Percentiles rank a stretch among this genome's conserved stretches.
Conservation (phyloP, 225 moss, liverwort and hornwort genomes). For the Asterella californica region DNA sequence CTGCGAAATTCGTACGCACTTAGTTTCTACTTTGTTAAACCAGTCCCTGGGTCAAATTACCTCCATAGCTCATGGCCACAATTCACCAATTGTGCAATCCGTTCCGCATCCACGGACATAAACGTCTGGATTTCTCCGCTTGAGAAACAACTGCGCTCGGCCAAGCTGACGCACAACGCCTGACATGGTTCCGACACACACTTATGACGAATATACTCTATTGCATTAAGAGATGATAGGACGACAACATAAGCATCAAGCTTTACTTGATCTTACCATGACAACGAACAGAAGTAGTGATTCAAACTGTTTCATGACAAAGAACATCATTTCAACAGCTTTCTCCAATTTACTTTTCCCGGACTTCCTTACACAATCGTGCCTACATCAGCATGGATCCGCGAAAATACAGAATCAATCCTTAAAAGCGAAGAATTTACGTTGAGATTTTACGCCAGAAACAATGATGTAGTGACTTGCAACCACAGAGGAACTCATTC, state of each 20-base stretch:
- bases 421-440: neutral
- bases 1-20: neutral
- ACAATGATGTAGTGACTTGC: neutral
- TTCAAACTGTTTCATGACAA: neutral
- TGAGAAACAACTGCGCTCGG: slow-evolving; percentile 67
- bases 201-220: neutral
- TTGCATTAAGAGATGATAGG: neutral
- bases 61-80: slow-evolving; percentile 85
- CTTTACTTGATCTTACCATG: neutral
- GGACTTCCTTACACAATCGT: too few species aligned
- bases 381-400: too few species aligned
- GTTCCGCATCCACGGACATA: slow-evolving; percentile 85
- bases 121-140: slow-evolving; percentile 89
- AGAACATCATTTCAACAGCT: neutral
- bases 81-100: slow-evolving; percentile 66
- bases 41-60: slow-evolving; percentile 33
- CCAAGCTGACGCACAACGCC: slow-evolving; percentile 76
- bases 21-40: neutral
- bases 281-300: neutral
- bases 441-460: neutral
- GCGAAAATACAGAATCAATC: neutral
- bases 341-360: neutral
- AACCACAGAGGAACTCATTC: neutral
- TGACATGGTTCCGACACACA: slow-evolving; percentile 16
- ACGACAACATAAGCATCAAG: neutral